Evolutionary conservation across 2,329 filamentous ascomycete genomes (phyloP).

Genomic region (Alternaria sp.): DNA sequence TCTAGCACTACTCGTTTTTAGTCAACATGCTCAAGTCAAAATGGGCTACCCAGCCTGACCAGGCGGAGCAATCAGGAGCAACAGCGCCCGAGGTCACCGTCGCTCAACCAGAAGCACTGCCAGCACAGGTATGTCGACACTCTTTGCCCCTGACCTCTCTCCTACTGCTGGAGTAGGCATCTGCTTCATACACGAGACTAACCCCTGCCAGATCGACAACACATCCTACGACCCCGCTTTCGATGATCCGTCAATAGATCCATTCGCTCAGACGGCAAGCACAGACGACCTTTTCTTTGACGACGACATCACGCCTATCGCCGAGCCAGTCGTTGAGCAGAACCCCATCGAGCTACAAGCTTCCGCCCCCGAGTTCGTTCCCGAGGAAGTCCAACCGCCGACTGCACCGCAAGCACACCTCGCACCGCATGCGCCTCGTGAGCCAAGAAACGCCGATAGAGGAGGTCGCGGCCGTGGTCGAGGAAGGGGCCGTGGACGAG

Average conservation of each 20-base stretch:
- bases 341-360: constrained; percentile 26
- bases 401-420: constrained; percentile 27
- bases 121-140: constrained; percentile 8
- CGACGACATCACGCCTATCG: constrained; percentile 57
- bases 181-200: neutral
- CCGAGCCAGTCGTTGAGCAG: constrained; percentile 50
- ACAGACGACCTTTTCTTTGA: constrained; percentile 60
- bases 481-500: constrained; percentile 33
- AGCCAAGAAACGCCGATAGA: constrained; percentile 35
- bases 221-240: constrained; percentile 38
- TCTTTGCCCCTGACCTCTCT: neutral
- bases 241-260: constrained; percentile 45
- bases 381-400: constrained; percentile 24
- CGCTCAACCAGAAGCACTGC: constrained; percentile 7
- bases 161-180: too few species aligned
- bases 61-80: constrained; percentile 7
- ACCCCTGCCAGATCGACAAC: constrained; percentile 17
- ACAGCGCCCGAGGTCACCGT: constrained; percentile 1
- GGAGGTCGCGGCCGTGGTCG: constrained; percentile 34
- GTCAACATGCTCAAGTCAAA: constrained; percentile 39
- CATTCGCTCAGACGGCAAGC: constrained; percentile 58
- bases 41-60: constrained; percentile 37
- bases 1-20: neutral
- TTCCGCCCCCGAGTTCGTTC: constrained; percentile 27
- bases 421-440: constrained; percentile 32